These are phyloP conservation scores for Phytopythium boreale DNA, from an alignment of 352 stramenopile species.

Conservation along the genomic window DNA sequence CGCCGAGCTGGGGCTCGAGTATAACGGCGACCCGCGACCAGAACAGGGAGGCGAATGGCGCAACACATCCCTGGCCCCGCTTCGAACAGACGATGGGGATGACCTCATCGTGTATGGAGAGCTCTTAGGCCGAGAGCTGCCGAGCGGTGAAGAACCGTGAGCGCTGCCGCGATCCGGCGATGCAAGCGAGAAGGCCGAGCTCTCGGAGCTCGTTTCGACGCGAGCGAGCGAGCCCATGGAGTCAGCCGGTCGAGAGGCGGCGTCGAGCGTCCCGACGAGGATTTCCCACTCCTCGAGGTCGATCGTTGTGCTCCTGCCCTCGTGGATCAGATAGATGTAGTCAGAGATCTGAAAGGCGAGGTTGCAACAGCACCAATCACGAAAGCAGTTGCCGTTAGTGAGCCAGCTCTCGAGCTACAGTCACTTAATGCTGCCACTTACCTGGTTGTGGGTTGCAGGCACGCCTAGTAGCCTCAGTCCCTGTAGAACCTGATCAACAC, in stretches of 20 bases:
- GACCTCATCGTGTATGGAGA: background rate
- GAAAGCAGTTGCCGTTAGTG: background rate
- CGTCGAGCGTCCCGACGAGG: slow-evolving; percentile 59
- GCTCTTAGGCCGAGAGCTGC: background rate
- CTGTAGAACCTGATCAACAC: slow-evolving; percentile 52
- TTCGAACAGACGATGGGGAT: background rate
- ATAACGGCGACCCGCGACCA: background rate
- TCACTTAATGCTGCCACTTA: slow-evolving; percentile 8
- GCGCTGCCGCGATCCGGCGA: background rate
- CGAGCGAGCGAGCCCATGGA: background rate
- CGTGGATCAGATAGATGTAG: slow-evolving; percentile 73
- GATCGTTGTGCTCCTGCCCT: slow-evolving; percentile 51
- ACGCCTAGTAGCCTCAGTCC: slow-evolving; percentile 48
- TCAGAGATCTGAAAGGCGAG: slow-evolving; percentile 44
- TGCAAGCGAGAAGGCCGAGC: slow-evolving; percentile 13
- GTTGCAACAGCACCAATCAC: background rate
- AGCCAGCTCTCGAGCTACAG: background rate
- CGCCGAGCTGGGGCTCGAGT: background rate
- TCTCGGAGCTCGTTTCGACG: background rate
- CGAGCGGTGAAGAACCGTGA: background rate
- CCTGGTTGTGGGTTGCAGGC: slow-evolving; percentile 66
- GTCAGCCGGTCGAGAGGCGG: slow-evolving; percentile 38
- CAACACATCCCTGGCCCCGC: background rate
- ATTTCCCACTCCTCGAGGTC: slow-evolving; percentile 66
- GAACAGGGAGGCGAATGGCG: background rate